phyloP scores from a whole-genome alignment of 345 rosid species.

The Erucastrum elatum region DNA sequence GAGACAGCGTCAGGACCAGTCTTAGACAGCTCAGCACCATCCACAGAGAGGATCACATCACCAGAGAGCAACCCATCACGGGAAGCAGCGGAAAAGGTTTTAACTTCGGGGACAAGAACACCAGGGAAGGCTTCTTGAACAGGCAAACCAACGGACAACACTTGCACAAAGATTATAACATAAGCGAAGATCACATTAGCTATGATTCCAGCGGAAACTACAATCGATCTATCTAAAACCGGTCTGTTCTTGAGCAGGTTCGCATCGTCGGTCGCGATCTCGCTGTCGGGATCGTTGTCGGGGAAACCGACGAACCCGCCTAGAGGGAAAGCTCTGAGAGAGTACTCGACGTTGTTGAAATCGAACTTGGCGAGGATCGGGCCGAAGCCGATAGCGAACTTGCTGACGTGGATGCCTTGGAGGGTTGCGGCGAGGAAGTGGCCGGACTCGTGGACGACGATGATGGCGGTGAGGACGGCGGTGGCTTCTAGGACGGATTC shows the following conservation, averaged over 20 bases:
- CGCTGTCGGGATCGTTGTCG: slow-evolving; percentile 92
- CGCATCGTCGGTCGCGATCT: slow-evolving; percentile 73
- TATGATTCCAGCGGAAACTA: slow-evolving; percentile 86
- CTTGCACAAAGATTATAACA: slow-evolving; percentile 73
- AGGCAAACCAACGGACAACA: slow-evolving; percentile 80
- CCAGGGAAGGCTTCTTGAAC: slow-evolving; percentile 95
- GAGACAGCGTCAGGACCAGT: slow-evolving; percentile 62
- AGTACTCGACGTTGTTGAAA: slow-evolving; percentile 83
- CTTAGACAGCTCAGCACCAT: slow-evolving; percentile 56
- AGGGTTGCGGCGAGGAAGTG: slow-evolving; percentile 91
- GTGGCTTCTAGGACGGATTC: slow-evolving; percentile 80
- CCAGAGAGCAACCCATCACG: slow-evolving; percentile 88
- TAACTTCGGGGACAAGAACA: slow-evolving; percentile 83
- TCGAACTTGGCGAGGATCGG: slow-evolving; percentile 86
- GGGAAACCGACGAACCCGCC: slow-evolving; percentile 99
- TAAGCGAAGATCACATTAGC: slow-evolving; percentile 89
- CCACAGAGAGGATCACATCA: slow-evolving; percentile 68
- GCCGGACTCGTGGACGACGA: slow-evolving; percentile 86
- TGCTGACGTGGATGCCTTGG: slow-evolving; percentile 96
- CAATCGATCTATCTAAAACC: slow-evolving; percentile 71
- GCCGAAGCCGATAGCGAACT: slow-evolving; percentile 95
- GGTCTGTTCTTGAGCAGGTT: slow-evolving; percentile 92
- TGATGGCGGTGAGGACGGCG: slow-evolving; percentile 80
- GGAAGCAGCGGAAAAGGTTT: slow-evolving; percentile 83
- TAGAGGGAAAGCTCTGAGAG: slow-evolving; percentile 83